Evolutionary conservation across 805 yeast species (phyloP).

Genomic region (Cyberlindnera maritima): DNA sequence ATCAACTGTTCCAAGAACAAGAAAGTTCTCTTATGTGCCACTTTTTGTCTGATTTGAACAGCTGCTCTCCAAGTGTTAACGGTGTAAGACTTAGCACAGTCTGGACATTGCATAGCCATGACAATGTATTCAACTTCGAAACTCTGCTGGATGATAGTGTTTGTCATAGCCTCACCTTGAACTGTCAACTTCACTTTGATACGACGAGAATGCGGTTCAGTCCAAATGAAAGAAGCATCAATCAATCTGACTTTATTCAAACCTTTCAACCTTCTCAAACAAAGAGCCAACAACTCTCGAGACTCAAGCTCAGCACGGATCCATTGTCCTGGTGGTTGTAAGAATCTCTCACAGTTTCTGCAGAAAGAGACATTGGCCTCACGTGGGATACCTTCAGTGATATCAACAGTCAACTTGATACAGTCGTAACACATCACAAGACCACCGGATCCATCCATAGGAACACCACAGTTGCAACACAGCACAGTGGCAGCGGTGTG

Average conservation of each 20-base stretch:
- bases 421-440: constrained; percentile 97
- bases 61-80: constrained; percentile 98
- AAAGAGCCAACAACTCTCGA: constrained; percentile 86
- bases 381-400: constrained; percentile 91
- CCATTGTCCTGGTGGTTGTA: constrained; percentile 96
- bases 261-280: constrained; percentile 86
- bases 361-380: constrained; percentile 93
- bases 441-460: constrained; percentile 94
- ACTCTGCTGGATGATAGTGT: constrained; percentile 88
- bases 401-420: constrained; percentile 88
- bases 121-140: constrained; percentile 94
- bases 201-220: constrained; percentile 98
- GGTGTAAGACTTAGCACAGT: constrained; percentile 96
- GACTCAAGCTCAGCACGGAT: constrained; percentile 86
- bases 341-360: constrained; percentile 93
- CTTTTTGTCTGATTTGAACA: constrained; percentile 97
- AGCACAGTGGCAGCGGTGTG: constrained; percentile 73
- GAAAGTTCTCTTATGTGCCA: constrained; percentile 94
- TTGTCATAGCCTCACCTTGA: constrained; percentile 93
- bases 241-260: constrained; percentile 79
- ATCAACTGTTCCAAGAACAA: constrained; percentile 94
- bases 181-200: constrained; percentile 87
- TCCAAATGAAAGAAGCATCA: constrained; percentile 97
- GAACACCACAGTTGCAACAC: constrained; percentile 98
- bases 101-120: constrained; percentile 95